Conservation (phyloP, 2,329 filamentous ascomycete species). For the Aspergillaceae sp. region DNA sequence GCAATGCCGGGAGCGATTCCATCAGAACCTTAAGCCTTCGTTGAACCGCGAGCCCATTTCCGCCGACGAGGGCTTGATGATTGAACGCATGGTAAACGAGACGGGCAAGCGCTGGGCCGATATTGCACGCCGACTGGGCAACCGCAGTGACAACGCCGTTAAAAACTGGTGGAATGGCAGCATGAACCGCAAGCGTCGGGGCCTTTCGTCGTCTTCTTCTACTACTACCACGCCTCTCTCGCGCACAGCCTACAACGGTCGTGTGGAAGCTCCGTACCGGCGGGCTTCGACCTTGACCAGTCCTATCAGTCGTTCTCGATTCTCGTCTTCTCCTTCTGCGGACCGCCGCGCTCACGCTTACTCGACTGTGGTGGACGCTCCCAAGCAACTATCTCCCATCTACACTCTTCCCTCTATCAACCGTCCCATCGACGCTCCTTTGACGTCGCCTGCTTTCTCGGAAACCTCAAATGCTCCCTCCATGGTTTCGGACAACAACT, state of each 20-base stretch:
- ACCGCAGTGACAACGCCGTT: conserved; percentile 87
- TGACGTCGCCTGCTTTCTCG: conserved; percentile 57
- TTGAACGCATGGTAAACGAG: conserved; percentile 66
- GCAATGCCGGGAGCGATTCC: conserved; percentile 88
- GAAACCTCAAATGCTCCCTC: conserved; percentile 55
- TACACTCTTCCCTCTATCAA: conserved; percentile 31
- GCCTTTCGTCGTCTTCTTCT: conserved; percentile 25
- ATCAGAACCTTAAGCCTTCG: conserved; percentile 78
- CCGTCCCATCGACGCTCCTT: conserved; percentile 44
- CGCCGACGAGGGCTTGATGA: conserved; percentile 59
- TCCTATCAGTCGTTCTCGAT: conserved; percentile 20
- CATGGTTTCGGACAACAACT: conserved; percentile 61
- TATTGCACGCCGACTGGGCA: conserved; percentile 71
- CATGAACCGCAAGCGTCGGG: conserved; percentile 66
- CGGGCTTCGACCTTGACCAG: conserved; percentile 21
- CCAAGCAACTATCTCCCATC: conserved; percentile 30
- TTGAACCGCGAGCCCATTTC: conserved; percentile 68
- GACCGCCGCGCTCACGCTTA: conserved; percentile 3
- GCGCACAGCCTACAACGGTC: conserved; percentile 26
- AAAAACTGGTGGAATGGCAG: conserved; percentile 99
- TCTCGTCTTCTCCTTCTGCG: conserved; percentile 8
- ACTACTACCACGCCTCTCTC: conserved; percentile 25
- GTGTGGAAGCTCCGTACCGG: conserved; percentile 32
- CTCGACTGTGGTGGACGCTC: conserved; percentile 6
- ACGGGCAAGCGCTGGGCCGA: conserved; percentile 89